Conservation (phyloP, 495 filamentous ascomycete genomes). For the Chaetomium tenue region DNA sequence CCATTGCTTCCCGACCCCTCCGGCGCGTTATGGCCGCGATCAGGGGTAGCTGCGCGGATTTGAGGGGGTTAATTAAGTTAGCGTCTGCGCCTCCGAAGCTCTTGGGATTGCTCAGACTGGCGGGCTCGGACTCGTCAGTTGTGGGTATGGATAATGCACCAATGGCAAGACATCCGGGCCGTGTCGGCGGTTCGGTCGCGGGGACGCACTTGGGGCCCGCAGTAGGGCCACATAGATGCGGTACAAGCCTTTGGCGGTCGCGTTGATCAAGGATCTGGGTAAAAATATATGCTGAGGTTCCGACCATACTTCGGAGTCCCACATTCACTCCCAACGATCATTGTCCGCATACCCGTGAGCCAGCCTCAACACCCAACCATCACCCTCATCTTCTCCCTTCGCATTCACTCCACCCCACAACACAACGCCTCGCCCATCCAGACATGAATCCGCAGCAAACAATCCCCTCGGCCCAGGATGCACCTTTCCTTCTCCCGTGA, state of each 20-base stretch:
- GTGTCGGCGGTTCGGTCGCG: not conserved
- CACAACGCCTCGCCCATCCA: slow-evolving; percentile 45
- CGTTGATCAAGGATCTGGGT: not conserved
- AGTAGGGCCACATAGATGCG: too few relatives aligned
- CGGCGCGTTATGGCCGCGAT: not conserved
- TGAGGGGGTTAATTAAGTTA: not conserved
- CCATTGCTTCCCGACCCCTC: not conserved
- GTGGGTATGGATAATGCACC: not conserved
- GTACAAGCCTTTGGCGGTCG: too few relatives aligned
- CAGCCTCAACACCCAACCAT: slow-evolving; percentile 53
- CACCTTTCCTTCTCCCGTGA: slow-evolving; percentile 43
- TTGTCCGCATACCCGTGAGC: slow-evolving; percentile 36
- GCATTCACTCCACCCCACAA: slow-evolving; percentile 55
- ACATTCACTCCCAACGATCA: slow-evolving; percentile 29
- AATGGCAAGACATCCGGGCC: not conserved
- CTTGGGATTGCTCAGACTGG: not conserved
- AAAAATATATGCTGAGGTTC: too few relatives aligned
- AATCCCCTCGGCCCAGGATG: slow-evolving; percentile 53
- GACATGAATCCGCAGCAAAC: slow-evolving; percentile 46
- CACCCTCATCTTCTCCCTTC: slow-evolving; percentile 48
- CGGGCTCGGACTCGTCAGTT: not conserved
- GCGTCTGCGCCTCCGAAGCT: too few relatives aligned
- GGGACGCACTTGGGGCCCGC: too few relatives aligned
- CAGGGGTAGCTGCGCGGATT: not conserved
- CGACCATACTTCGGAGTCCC: too few relatives aligned